Conservation (phyloP, 768 basidiomycete species). For the Pleurotus cornucopiae region DNA sequence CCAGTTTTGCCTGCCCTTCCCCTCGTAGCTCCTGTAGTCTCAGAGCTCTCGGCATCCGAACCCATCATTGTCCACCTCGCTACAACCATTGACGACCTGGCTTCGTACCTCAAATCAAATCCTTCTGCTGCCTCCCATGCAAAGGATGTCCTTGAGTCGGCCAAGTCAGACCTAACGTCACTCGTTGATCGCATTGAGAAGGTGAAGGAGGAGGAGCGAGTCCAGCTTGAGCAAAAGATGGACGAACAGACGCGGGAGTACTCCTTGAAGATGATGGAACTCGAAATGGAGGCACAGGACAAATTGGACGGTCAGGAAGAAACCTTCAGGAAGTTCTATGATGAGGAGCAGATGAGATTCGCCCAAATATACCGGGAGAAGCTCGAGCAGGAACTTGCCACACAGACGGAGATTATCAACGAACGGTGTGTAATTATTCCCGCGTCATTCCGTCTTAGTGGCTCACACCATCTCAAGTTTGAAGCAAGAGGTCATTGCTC, state of each 20-base stretch:
- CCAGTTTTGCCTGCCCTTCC: conserved; percentile 45
- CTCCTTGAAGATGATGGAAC: conserved; percentile 69
- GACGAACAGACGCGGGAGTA: conserved; percentile 88
- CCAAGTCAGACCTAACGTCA: conserved; percentile 75
- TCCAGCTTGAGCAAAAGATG: conserved; percentile 54
- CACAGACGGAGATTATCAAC: conserved; percentile 91
- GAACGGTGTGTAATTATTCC: conserved; percentile 59
- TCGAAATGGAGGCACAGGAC: conserved; percentile 83
- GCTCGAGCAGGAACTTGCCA: conserved; percentile 78
- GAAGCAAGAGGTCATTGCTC: conserved; percentile 91
- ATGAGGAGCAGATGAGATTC: conserved; percentile 70
- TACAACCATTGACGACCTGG: conserved; percentile 87
- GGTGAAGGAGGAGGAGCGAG: conserved; percentile 76
- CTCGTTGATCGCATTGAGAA: conserved; percentile 75
- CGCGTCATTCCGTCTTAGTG: background rate
- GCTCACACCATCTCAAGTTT: conserved; percentile 43
- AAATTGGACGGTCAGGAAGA: conserved; percentile 84
- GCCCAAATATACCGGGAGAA: conserved; percentile 81
- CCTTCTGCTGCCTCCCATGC: conserved; percentile 66
- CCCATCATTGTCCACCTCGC: conserved; percentile 94
- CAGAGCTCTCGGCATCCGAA: conserved; percentile 69
- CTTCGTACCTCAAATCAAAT: conserved; percentile 75
- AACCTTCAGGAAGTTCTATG: conserved; percentile 76
- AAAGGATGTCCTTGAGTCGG: conserved; percentile 70
- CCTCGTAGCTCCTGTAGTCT: conserved; percentile 76